Evolutionary conservation across 2,329 filamentous ascomycete species (phyloP).

Genomic region (Neonectria coccinea): DNA sequence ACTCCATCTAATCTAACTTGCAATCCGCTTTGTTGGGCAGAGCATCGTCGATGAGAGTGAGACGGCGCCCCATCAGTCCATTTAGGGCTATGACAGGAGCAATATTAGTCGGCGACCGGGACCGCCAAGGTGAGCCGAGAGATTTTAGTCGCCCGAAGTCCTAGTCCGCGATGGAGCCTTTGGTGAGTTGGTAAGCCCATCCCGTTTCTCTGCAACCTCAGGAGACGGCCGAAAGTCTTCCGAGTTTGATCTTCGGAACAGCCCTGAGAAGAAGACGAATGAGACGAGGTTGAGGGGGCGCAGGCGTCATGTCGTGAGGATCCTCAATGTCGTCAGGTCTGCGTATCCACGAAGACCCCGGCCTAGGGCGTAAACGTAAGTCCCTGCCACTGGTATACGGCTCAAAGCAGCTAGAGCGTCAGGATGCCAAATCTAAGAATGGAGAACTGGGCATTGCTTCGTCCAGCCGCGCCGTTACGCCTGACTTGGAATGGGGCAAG

Average conservation of each 20-base stretch:
- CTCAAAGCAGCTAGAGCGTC: neutral
- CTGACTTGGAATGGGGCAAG: neutral
- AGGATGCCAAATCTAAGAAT: no score
- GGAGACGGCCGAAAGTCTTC: neutral
- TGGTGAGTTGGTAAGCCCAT: neutral
- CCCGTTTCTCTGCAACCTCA: neutral
- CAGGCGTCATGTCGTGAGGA: neutral
- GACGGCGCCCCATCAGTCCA: neutral
- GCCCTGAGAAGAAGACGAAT: neutral
- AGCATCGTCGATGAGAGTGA: neutral
- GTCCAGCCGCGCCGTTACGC: neutral
- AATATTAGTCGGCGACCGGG: neutral
- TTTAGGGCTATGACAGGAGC: neutral
- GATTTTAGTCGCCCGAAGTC: neutral
- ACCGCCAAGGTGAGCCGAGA: neutral
- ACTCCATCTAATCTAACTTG: neutral
- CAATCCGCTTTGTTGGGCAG: neutral
- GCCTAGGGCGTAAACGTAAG: neutral
- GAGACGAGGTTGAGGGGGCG: constrained; percentile 1
- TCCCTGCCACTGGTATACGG: neutral
- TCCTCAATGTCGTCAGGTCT: no score
- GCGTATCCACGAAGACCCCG: no score
- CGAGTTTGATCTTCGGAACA: neutral
- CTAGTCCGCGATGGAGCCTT: neutral
- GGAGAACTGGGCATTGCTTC: neutral